Evolutionary conservation across 768 basidiomycete species (phyloP).

Genomic region (Gyrodon lividus): DNA sequence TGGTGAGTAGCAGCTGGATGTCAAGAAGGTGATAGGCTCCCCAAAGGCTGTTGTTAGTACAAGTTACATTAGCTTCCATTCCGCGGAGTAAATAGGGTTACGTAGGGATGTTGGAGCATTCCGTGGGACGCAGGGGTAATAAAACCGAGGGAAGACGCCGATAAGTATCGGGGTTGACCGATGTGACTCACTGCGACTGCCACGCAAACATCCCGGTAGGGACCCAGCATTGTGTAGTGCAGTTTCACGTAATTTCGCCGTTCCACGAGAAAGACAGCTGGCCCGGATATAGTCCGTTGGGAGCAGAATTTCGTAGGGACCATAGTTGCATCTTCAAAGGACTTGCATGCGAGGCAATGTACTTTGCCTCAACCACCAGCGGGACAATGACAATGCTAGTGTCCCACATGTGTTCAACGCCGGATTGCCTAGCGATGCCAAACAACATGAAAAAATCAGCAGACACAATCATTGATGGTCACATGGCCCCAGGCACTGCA

Average conservation of each 20-base stretch:
- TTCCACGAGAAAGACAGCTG: neutral
- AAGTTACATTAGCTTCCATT: constrained; percentile 22
- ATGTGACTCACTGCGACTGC: neutral
- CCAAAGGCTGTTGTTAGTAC: constrained; percentile 5
- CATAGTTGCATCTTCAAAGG: neutral
- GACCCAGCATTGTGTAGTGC: neutral
- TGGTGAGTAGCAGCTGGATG: no score
- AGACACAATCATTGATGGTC: neutral
- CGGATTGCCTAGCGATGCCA: no score
- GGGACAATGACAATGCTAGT: no score
- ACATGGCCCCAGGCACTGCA: neutral
- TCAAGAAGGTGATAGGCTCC: constrained; percentile 16
- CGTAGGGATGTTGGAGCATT: constrained; percentile 1
- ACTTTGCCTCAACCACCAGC: neutral
- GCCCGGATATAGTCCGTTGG: neutral
- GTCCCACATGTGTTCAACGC: no score
- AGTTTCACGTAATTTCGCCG: neutral
- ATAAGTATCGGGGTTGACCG: constrained; percentile 10
- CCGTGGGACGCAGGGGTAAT: neutral
- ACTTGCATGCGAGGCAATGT: neutral
- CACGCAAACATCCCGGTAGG: neutral
- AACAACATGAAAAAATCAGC: neutral
- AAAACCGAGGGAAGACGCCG: neutral
- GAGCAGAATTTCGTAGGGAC: neutral
- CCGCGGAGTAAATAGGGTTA: constrained; percentile 8